These are phyloP conservation scores for Pythium sukuiense DNA, from an alignment of 352 stramenopile species.

Conservation along the genomic window DNA sequence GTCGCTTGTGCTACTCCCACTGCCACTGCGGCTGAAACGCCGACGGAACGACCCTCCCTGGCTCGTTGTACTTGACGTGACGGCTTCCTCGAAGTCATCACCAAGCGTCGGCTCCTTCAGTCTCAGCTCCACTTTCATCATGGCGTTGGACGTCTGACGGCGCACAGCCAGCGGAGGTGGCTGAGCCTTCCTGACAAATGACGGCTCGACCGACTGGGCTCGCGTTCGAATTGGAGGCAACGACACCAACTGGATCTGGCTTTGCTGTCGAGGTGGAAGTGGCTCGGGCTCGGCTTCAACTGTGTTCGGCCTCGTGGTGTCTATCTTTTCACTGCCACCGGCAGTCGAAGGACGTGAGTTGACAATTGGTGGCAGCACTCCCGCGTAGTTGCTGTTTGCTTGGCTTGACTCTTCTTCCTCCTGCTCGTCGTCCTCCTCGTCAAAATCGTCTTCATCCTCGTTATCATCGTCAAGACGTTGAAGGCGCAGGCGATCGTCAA, in stretches of 20 bases:
- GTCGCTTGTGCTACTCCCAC: background rate
- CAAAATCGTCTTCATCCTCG: background rate
- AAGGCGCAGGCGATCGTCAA: constrained; percentile 11
- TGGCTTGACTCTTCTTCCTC: constrained; percentile 9
- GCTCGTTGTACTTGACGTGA: background rate
- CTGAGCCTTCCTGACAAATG: background rate
- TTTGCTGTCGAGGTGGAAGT: background rate
- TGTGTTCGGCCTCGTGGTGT: constrained; percentile 7
- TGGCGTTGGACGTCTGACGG: constrained; percentile 21
- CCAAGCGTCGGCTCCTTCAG: constrained; percentile 56
- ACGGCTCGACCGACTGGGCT: constrained; percentile 1
- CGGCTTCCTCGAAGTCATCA: constrained; percentile 38
- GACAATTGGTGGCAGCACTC: constrained; percentile 4
- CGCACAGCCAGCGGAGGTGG: constrained; percentile 10
- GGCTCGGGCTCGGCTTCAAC: background rate
- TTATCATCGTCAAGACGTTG: background rate
- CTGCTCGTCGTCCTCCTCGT: constrained; percentile 19
- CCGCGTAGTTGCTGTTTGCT: background rate
- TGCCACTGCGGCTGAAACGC: constrained; percentile 7
- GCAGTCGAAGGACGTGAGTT: constrained; percentile 11
- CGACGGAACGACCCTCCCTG: constrained; percentile 12
- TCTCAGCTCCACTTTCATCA: constrained; percentile 53
- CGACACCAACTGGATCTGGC: background rate
- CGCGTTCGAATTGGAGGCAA: constrained; percentile 26
- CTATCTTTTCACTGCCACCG: background rate